A percentile compares a stretch with the other conserved stretches of the same genome.
These are phyloP conservation scores for Colletotrichum brevisporum DNA, from an alignment of 2,329 filamentous ascomycete species.

Conservation along the genomic window DNA sequence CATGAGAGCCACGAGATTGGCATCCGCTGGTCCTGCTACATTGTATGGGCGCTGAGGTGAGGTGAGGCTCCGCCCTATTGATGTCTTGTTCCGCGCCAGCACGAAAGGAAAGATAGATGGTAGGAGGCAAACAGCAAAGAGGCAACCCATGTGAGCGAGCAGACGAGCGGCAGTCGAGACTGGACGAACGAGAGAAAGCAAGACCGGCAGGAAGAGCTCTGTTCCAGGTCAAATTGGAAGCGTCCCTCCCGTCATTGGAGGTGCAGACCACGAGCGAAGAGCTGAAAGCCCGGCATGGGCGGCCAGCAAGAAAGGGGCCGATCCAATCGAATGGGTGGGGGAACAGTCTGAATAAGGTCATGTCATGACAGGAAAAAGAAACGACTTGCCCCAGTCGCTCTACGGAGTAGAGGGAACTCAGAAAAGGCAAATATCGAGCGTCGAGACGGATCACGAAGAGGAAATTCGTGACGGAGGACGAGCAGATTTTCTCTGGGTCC, in stretches of 20 bases:
- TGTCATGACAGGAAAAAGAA: slow-evolving; percentile 19
- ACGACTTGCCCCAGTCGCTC: neutral
- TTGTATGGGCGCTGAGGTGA: neutral
- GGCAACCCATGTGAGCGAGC: neutral
- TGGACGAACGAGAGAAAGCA: neutral
- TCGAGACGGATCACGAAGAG: neutral
- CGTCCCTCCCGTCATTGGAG: neutral
- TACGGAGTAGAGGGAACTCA: neutral
- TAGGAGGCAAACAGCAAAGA: neutral
- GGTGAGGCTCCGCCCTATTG: neutral
- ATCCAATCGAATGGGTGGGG: neutral
- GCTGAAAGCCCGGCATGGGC: neutral
- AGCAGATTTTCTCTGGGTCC: slow-evolving; percentile 27
- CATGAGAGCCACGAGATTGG: slow-evolving; percentile 24
- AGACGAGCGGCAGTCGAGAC: neutral
- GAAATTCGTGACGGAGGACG: slow-evolving; percentile 12
- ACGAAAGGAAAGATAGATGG: neutral
- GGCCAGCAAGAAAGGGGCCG: neutral
- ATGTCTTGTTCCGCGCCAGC: neutral
- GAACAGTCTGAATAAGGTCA: slow-evolving; percentile 4
- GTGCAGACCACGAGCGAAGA: neutral
- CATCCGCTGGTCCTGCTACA: neutral
- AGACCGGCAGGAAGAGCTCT: neutral
- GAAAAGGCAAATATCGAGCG: slow-evolving; percentile 15
- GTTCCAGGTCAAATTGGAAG: neutral